phyloP scores from a whole-genome alignment of 768 basidiomycete genomes.

The Nidula microcarpa region DNA sequence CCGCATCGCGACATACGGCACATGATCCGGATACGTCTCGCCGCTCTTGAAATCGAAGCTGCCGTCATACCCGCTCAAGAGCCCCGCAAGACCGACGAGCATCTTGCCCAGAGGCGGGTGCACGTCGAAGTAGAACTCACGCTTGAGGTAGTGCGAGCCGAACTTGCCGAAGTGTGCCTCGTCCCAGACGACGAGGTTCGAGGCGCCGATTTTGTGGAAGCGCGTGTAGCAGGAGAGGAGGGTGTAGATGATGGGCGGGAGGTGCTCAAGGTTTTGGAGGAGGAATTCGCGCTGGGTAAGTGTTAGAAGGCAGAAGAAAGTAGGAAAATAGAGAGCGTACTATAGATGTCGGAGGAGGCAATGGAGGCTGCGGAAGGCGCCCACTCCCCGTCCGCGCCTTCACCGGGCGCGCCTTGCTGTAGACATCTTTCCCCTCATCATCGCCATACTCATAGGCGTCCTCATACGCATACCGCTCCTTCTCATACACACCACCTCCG shows the following conservation, averaged over 20 bases:
- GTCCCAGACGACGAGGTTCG: slow-evolving; percentile 92
- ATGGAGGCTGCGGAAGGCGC: slow-evolving; percentile 52
- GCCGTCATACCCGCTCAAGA: slow-evolving; percentile 90
- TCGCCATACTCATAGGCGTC: slow-evolving; percentile 23
- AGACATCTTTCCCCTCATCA: slow-evolving; percentile 50
- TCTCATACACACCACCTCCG: slow-evolving; percentile 16
- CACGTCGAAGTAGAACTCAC: slow-evolving; percentile 99
- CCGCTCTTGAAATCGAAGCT: slow-evolving; percentile 94
- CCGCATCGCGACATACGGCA: slow-evolving; percentile 94
- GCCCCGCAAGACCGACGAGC: slow-evolving; percentile 92
- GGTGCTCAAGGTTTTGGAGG: slow-evolving; percentile 74
- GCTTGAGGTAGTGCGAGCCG: slow-evolving; percentile 96
- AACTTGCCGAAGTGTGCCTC: slow-evolving; percentile 99
- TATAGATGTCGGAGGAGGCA: slow-evolving; percentile 65
- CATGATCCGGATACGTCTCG: slow-evolving; percentile 71
- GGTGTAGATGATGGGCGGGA: slow-evolving; percentile 84
- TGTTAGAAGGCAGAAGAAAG: slow-evolving; percentile 12
- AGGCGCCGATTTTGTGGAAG: slow-evolving; percentile 87
- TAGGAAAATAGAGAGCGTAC: slow-evolving; percentile 30
- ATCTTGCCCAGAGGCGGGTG: slow-evolving; percentile 99
- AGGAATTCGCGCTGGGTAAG: slow-evolving; percentile 66
- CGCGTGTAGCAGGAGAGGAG: slow-evolving; percentile 93
- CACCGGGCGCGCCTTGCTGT: slow-evolving; percentile 41
- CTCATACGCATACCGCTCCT: slow-evolving; percentile 15
- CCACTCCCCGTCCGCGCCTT: slow-evolving; percentile 50